These are phyloP conservation scores for Exophiala bonariae DNA, from an alignment of 2,329 filamentous ascomycete genomes.

Conservation along the genomic window DNA sequence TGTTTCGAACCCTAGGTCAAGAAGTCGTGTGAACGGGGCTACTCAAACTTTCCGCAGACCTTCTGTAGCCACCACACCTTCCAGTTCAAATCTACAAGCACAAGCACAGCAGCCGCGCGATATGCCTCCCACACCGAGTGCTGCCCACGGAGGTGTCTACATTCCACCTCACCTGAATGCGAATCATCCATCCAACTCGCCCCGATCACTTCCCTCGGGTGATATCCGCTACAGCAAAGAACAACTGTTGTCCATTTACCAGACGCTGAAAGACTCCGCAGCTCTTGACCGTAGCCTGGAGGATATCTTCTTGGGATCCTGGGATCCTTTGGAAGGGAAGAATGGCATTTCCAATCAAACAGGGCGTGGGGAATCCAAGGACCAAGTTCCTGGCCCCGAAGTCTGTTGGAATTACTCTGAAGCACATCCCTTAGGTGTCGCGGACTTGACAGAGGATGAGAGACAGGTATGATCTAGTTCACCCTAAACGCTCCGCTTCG, in stretches of 20 bases:
- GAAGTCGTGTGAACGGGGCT: constrained; percentile 62
- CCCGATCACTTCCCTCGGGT: constrained; percentile 55
- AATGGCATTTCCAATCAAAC: constrained; percentile 65
- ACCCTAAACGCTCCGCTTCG: constrained; percentile 7
- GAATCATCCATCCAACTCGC: constrained; percentile 43
- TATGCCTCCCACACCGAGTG: constrained; percentile 36
- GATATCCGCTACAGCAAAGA: constrained; percentile 73
- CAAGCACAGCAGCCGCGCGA: constrained; percentile 40
- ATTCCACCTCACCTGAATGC: constrained; percentile 62
- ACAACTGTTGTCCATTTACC: constrained; percentile 74
- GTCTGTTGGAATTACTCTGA: constrained; percentile 81
- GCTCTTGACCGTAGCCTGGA: constrained; percentile 61
- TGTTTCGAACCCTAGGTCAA: constrained; percentile 48
- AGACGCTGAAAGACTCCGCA: constrained; percentile 55
- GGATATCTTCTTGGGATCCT: constrained; percentile 70
- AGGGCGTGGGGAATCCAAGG: constrained; percentile 72
- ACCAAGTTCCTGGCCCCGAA: constrained; percentile 76
- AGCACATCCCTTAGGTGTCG: constrained; percentile 69
- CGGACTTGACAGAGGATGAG: constrained; percentile 69
- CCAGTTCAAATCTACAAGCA: constrained; percentile 45
- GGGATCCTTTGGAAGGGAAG: constrained; percentile 69
- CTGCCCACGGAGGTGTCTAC: constrained; percentile 51
- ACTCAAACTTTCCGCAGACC: constrained; percentile 67
- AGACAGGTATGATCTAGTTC: constrained; percentile 54
- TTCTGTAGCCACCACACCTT: constrained; percentile 57